These are phyloP conservation scores for Xylariomycetidae sp. DNA, from an alignment of 2,329 filamentous ascomycete genomes.

Conservation along the genomic window DNA sequence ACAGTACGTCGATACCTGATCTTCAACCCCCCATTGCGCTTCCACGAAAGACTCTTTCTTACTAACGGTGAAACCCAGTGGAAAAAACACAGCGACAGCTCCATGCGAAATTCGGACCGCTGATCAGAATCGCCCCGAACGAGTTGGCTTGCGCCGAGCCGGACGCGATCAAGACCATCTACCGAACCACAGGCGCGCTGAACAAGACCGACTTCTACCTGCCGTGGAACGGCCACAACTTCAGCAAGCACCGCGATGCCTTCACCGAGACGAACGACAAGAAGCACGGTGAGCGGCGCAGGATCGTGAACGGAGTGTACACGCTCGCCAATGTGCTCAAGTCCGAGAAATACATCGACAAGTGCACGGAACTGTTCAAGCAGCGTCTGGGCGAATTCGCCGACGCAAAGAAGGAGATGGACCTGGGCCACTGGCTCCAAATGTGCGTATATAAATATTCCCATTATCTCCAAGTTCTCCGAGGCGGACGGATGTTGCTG, in stretches of 20 bases:
- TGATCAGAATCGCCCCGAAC: slow-evolving; percentile 9
- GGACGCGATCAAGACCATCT: slow-evolving; percentile 10
- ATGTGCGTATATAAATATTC: slow-evolving; percentile 3
- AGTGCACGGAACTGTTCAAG: slow-evolving; percentile 8
- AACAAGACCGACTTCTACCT: slow-evolving; percentile 12
- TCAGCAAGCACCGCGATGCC: slow-evolving; percentile 9
- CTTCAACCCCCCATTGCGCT: background rate
- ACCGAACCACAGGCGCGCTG: slow-evolving; percentile 8
- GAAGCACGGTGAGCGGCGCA: slow-evolving; percentile 8
- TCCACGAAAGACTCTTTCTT: too few relatives aligned
- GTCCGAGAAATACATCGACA: slow-evolving; percentile 9
- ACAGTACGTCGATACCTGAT: slow-evolving; percentile 5
- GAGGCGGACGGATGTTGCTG: background rate
- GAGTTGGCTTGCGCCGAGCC: slow-evolving; percentile 10
- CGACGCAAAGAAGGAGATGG: slow-evolving; percentile 4
- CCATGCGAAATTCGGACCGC: slow-evolving; percentile 8
- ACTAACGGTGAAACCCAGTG: slow-evolving; percentile 2
- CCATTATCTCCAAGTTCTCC: background rate
- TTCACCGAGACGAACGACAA: slow-evolving; percentile 11
- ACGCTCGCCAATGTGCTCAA: slow-evolving; percentile 9
- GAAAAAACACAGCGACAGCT: slow-evolving; percentile 6
- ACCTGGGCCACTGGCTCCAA: slow-evolving; percentile 8
- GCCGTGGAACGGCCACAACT: slow-evolving; percentile 8
- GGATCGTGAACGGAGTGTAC: slow-evolving; percentile 11
- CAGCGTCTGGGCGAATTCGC: slow-evolving; percentile 6